Evolutionary conservation across 441 rosid species (phyloP), one percentile per base, ranked within the genome.

Genomic region (Capsella rubella): DNA sequence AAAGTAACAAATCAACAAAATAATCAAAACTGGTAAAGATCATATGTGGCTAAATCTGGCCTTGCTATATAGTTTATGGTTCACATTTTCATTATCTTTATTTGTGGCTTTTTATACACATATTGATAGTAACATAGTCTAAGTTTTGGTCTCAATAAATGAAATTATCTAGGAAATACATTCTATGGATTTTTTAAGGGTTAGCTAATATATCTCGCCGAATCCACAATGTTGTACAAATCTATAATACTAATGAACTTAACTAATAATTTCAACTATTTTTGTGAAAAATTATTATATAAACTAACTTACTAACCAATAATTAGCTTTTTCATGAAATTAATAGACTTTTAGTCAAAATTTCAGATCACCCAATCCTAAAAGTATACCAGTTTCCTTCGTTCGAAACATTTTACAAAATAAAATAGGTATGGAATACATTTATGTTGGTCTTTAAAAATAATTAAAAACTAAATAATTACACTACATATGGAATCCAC

Each of bases 331-430:
- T 1, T 18, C 49, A 37, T 12, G 18, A 8, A 13, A 25, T 25
- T 2, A 21, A 21, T 21, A 21, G 25, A 21, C 25, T 4, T 25
- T 13, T 25, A 60, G 77, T 73, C 65, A 64, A 46, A 45, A 64
- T 56, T 72, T 72, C 46, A 52, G 69, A 40, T 51, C 69, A 71
- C 75, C 60, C 60, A 52, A 71, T 54, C 68, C 7, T 15, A 27
- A 31, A 37, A 15, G 29, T 6, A 40, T 14, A 55, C 46, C 9
- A 15, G 6, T n/a, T 51, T 37, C 50, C 31, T 35, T 10, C 35
- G 47, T 25, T 49, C 49, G 35, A 5, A 11, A 14, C 3, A 1
- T 50, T 35, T 25, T 5, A 5, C 5, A 56, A 37, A 12, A 6
- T 8, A 16, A 50, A 8, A 31, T 11, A 59, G 25, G 25, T 21